Evolutionary conservation across 2,329 filamentous ascomycete species (phyloP).

Genomic region (Cordyceps cicadae): DNA sequence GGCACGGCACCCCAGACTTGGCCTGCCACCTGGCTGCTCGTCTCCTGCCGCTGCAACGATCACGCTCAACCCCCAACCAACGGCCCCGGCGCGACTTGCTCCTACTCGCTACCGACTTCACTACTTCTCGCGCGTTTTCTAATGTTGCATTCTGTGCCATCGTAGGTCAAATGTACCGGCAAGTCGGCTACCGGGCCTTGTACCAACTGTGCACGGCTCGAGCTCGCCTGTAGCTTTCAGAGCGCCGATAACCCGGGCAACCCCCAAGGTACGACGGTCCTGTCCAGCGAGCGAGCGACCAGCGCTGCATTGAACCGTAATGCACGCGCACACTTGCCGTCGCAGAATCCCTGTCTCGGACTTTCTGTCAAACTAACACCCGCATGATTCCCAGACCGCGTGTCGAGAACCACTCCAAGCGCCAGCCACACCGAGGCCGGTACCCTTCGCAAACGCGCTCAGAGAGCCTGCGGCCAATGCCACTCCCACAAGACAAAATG

Average conservation of each 20-base stretch:
- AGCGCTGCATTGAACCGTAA: not conserved
- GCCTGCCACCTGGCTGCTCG: not conserved
- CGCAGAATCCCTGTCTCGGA: not conserved
- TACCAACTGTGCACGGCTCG: conserved; percentile 29
- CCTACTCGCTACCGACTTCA: not conserved
- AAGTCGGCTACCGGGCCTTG: conserved; percentile 29
- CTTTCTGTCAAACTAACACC: not conserved
- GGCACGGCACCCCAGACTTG: not conserved
- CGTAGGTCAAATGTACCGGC: conserved; percentile 35
- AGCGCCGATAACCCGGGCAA: conserved; percentile 16
- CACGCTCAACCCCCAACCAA: not conserved
- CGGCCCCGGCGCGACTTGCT: not conserved
- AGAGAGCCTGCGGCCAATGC: conserved; percentile 34
- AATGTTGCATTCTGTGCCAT: not conserved
- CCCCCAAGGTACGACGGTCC: conserved; percentile 14
- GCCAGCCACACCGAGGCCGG: conserved; percentile 35
- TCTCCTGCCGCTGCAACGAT: not conserved
- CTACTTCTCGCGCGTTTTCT: not conserved
- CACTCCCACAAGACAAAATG: conserved; percentile 37
- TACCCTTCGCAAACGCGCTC: conserved; percentile 32
- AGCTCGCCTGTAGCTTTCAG: conserved; percentile 29
- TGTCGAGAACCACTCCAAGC: conserved; percentile 31
- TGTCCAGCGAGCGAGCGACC: not conserved
- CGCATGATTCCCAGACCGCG: conserved; percentile 17
- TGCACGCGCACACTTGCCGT: not conserved